Evolutionary conservation across 2,329 filamentous ascomycete genomes (phyloP).

Genomic region (Aureobasidium leucospermi): DNA sequence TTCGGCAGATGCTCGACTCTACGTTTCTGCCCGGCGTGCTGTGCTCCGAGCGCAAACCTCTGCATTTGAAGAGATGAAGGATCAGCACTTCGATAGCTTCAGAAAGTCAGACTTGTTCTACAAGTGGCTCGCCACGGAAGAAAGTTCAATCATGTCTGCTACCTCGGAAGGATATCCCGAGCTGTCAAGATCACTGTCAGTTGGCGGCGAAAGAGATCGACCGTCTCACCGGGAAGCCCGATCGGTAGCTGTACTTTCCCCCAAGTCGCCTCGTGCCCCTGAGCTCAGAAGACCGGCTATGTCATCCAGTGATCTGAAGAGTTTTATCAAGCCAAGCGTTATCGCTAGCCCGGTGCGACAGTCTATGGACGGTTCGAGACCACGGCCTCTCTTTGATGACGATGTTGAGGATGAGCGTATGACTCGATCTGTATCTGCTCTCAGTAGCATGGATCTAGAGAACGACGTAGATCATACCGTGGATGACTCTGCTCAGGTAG

Average conservation of each 20-base stretch:
- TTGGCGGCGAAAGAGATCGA: not conserved
- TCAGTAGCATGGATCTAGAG: constrained; percentile 74
- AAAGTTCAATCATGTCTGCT: constrained; percentile 30
- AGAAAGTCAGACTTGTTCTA: constrained; percentile 91
- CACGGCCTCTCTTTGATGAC: constrained; percentile 67
- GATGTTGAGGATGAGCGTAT: constrained; percentile 69
- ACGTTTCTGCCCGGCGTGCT: constrained; percentile 71
- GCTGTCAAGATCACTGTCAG: constrained; percentile 1
- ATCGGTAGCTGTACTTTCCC: not conserved
- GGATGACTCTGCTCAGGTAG: constrained; percentile 54
- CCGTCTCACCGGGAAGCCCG: not conserved
- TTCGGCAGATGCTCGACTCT: constrained; percentile 69
- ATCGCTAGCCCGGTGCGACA: constrained; percentile 46
- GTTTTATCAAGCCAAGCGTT: constrained; percentile 21
- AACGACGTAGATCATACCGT: constrained; percentile 49
- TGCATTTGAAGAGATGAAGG: constrained; percentile 77
- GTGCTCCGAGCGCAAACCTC: constrained; percentile 76
- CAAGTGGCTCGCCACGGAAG: constrained; percentile 88
- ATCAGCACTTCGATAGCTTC: constrained; percentile 73
- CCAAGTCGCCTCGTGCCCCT: constrained; percentile 20
- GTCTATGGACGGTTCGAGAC: constrained; percentile 62
- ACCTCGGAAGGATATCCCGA: not conserved
- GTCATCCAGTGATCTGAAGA: constrained; percentile 53
- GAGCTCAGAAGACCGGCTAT: constrained; percentile 54
- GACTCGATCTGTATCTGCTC: constrained; percentile 67